Percentiles rank a stretch among this genome's conserved stretches.
phyloP scores from a whole-genome alignment of 192 early-diverging fungal species.

The Coemansia sp. region DNA sequence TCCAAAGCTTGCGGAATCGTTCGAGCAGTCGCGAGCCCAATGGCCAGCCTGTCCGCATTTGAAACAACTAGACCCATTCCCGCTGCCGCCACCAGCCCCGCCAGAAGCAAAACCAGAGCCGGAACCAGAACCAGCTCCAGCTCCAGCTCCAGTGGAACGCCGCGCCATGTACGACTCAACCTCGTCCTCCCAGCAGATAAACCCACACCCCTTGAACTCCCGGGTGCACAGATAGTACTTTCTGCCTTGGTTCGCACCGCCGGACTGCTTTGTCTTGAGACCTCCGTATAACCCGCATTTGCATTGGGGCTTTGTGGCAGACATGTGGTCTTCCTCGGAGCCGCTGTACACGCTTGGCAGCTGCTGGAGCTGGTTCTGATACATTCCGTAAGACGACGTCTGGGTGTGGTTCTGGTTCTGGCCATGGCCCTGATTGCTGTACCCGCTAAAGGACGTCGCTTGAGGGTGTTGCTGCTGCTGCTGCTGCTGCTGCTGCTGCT shows the following conservation, averaged over 20 bases:
- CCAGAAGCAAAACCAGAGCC: no score
- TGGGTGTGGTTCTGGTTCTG: neutral
- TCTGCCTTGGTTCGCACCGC: conserved; percentile 53
- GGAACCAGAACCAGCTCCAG: no score
- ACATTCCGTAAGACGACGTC: neutral
- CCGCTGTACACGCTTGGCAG: conserved; percentile 6
- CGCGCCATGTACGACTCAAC: conserved; percentile 21
- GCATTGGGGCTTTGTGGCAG: conserved; percentile 48
- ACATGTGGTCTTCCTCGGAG: neutral
- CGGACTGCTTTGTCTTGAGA: conserved; percentile 11
- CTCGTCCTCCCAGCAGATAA: conserved; percentile 45
- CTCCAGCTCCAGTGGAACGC: neutral
- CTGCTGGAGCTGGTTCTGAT: neutral
- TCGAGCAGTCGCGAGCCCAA: conserved; percentile 45
- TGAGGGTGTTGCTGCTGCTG: neutral
- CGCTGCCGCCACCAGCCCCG: no score
- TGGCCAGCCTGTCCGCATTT: conserved; percentile 43
- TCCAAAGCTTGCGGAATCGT: neutral
- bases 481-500: conserved; percentile 2
- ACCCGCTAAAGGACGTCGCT: no score
- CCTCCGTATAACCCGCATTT: conserved; percentile 53
- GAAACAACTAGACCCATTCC: conserved; percentile 24
- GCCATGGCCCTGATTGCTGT: no score
- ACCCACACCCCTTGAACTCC: conserved; percentile 33
- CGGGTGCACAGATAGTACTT: conserved; percentile 58